Percentiles rank a stretch among this genome's conserved stretches.
phyloP scores from a whole-genome alignment of 2,329 filamentous ascomycete species.

The Aureobasidium musti region DNA sequence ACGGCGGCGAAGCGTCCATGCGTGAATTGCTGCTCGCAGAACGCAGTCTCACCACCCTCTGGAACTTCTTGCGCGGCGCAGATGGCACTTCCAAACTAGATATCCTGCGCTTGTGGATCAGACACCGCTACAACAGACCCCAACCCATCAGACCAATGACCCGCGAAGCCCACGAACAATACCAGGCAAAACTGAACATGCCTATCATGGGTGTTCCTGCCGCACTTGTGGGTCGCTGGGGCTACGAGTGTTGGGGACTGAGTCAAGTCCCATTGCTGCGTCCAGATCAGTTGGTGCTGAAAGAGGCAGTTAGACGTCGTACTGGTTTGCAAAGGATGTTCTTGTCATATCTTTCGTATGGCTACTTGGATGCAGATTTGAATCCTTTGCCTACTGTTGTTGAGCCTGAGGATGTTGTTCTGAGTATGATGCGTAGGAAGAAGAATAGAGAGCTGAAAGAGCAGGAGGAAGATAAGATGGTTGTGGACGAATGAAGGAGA shows the following conservation, averaged over 20 bases:
- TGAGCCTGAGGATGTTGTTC: constrained; percentile 50
- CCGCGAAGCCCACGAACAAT: constrained; percentile 31
- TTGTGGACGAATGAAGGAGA: constrained; percentile 9
- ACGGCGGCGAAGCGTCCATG: constrained; percentile 51
- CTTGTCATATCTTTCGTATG: constrained; percentile 62
- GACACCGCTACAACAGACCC: constrained; percentile 55
- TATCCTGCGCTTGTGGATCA: constrained; percentile 58
- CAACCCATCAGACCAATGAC: constrained; percentile 1
- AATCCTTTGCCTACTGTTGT: constrained; percentile 53
- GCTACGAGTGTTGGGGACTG: constrained; percentile 45
- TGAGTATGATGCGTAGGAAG: constrained; percentile 46
- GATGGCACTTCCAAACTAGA: constrained; percentile 58
- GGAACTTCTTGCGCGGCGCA: constrained; percentile 61
- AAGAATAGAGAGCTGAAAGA: constrained; percentile 27
- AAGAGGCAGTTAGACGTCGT: constrained; percentile 57
- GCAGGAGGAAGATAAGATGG: not conserved
- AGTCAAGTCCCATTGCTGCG: constrained; percentile 50
- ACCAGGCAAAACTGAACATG: constrained; percentile 34
- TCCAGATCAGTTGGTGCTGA: constrained; percentile 61
- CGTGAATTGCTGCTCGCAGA: constrained; percentile 54
- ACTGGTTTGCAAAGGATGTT: constrained; percentile 58
- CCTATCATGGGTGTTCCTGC: constrained; percentile 56
- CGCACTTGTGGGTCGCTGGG: constrained; percentile 55
- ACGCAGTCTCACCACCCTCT: constrained; percentile 47
- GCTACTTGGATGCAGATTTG: constrained; percentile 58